phyloP scores from a whole-genome alignment of 495 filamentous ascomycete genomes.

The Lophium mytilinum region DNA sequence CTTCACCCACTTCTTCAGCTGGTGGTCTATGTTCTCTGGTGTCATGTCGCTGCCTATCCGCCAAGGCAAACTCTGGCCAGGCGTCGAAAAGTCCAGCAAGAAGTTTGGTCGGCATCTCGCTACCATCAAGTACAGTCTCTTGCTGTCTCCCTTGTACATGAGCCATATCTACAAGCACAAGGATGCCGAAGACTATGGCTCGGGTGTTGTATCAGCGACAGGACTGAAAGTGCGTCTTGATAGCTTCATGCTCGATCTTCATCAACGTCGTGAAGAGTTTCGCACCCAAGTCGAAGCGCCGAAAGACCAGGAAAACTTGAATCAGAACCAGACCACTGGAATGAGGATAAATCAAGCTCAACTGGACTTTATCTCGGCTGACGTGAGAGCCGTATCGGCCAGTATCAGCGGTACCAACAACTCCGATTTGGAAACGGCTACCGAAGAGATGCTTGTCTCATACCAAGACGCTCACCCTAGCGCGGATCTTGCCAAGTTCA shows the following conservation, averaged over 20 bases:
- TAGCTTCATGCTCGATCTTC: slow-evolving; percentile 91
- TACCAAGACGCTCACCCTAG: slow-evolving; percentile 45
- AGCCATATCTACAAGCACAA: slow-evolving; percentile 99
- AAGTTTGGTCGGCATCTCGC: slow-evolving; percentile 95
- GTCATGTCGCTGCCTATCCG: slow-evolving; percentile 91
- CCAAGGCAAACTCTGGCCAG: slow-evolving; percentile 84
- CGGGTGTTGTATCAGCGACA: slow-evolving; percentile 78
- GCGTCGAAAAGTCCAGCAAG: slow-evolving; percentile 89
- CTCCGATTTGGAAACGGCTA: slow-evolving; percentile 62
- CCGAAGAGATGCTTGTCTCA: slow-evolving; percentile 47
- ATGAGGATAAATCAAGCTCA: slow-evolving; percentile 95
- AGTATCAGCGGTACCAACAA: slow-evolving; percentile 70
- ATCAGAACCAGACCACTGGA: slow-evolving; percentile 68
- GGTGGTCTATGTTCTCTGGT: slow-evolving; percentile 95
- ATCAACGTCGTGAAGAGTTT: slow-evolving; percentile 89
- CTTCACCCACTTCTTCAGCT: slow-evolving; percentile 96
- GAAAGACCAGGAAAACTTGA: slow-evolving; percentile 50
- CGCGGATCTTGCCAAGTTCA: slow-evolving; percentile 79
- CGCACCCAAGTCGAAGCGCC: slow-evolving; percentile 53
- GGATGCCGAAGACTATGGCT: slow-evolving; percentile 76
- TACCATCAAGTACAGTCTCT: slow-evolving; percentile 93
- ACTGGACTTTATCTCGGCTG: slow-evolving; percentile 83
- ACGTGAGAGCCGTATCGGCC: slow-evolving; percentile 89
- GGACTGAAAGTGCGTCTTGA: slow-evolving; percentile 90
- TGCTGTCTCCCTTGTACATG: slow-evolving; percentile 85